Base-by-base conservation (phyloP, 352 stramenopile species). In the Phytophthora constricta region DNA sequence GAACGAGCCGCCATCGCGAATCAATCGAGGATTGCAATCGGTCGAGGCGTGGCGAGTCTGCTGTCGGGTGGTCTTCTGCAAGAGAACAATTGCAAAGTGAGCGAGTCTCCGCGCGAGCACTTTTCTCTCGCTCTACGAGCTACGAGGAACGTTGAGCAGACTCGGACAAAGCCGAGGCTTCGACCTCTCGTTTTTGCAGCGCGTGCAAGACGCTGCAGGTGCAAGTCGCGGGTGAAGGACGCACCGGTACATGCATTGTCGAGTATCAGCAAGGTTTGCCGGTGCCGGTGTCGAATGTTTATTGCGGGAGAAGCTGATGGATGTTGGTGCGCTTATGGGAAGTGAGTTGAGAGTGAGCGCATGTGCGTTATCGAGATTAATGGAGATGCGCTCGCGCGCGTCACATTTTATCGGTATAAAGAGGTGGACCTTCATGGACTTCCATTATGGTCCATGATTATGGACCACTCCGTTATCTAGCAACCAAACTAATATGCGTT, bases 1-100 rank as follows among this genome's bases (percentile, higher is more conserved):
- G 51, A 51, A 19, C 47, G 55, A 48, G 80, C 54, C 46, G 82
- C 65, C 37, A 80, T 62, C 19, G 66, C 80, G 47, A 76, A 76
- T 11, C n/a, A 49, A 27, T 33, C 56, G 25, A 52, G 59, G 17
- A 41, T 20, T 43, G 50, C 41, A 23, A 53, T 50, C 47, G 53
- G 59, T 48, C 52, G 42, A 25, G 28, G 27, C n/a, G 25, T 5
- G 39, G n/a, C 63, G n/a, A n/a, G 14, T 39, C 34, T 42, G n/a
- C 34, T 42, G 52, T 10, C 19, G 41, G 22, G n/a, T 52, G 33
- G 23, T 52, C 19, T 43, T 17, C 39, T 50, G 56, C 67, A 46
- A 43, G 54, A 45, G 68, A 76, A n/a, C n/a, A n/a, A 62, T 65
- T 65, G 37, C 46, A 62, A 65, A 76, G 68, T 76, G 68, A 72